Evolutionary conservation across 345 rosid genomes (phyloP), one percentile per base, ranked within the genome.

Genomic region (Cardamine occulta): DNA sequence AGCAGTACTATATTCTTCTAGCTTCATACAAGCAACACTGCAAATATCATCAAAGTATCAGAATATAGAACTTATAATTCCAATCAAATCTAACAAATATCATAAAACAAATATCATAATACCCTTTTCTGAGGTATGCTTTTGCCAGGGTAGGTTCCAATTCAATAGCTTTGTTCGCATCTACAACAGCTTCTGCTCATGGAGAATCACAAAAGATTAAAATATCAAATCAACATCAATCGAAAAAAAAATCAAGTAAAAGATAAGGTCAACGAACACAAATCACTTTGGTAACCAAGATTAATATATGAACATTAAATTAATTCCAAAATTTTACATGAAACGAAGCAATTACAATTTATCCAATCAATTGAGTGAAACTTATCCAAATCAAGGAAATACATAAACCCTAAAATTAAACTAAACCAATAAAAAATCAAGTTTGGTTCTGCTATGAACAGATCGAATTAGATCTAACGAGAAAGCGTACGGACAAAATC

Each of bases 101-200:
- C 48, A 31, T 32, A 6, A 56, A 54, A 34, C 1, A 29, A 32
- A 32, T 31, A 15, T 70, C 83, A 63, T 62, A 89, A 63, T 62
- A 89, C 97, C 97, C 97, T 58, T 91, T 91, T 14, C 93, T 88
- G 68, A 87, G 76, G 52, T 88, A 88, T 2, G 95, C 91, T 83
- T 85, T 91, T 3, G 84, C 80, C 85, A 81, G 34, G 0, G 80
- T 78, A 44, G 88, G 87, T 49, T 88, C 86, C 86, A 91, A 80
- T 80, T 78, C 82, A 32, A 91, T 88, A n/a, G 97, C 95, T 74
- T 77, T 83, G 73, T 79, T 83, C 0, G 95, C 89, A 85, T 89
- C 97, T 21, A 78, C 85, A 78, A 89, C 85, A 32, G 95, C 97
- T 81, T 89, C 97, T 91, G 86, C 78, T 79, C 75, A 74, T 52